Conservation (phyloP, 1,284 basidiomycete species). For the Boletus smithii region DNA sequence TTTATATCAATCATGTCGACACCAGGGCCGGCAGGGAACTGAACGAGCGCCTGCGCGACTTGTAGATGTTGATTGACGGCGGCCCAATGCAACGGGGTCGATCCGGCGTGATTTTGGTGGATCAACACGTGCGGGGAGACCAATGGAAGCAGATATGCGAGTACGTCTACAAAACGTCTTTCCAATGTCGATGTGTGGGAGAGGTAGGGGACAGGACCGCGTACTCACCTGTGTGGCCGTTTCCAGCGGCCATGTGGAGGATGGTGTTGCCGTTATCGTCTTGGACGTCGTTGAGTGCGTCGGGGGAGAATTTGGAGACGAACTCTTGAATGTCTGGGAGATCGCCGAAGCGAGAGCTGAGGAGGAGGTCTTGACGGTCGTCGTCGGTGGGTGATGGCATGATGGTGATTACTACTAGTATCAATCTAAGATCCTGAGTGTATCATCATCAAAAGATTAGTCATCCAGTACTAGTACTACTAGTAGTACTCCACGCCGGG, state of each 20-base stretch:
- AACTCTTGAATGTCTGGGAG: slow-evolving; percentile 72
- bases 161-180: slow-evolving; percentile 56
- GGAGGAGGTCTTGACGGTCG: slow-evolving; percentile 74
- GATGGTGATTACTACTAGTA: too few relatives aligned
- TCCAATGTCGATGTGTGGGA: slow-evolving; percentile 40
- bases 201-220: not conserved
- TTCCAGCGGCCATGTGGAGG: slow-evolving; percentile 82
- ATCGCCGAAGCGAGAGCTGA: slow-evolving; percentile 83
- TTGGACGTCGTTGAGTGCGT: slow-evolving; percentile 49
- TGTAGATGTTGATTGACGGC: slow-evolving; percentile 75
- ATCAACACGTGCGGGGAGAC: slow-evolving; percentile 57
- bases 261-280: slow-evolving; percentile 79
- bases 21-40: slow-evolving; percentile 54
- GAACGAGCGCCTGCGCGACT: slow-evolving; percentile 64
- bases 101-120: slow-evolving; percentile 63
- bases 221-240: slow-evolving; percentile 78
- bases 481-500: too few relatives aligned
- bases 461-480: too few relatives aligned
- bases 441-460: too few relatives aligned
- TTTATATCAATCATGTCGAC: slow-evolving; percentile 68
- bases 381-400: slow-evolving; percentile 45
- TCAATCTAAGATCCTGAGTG: too few relatives aligned
- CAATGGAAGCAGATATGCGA: slow-evolving; percentile 66
- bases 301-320: slow-evolving; percentile 54
- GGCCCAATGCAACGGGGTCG: slow-evolving; percentile 87